phyloP scores from a whole-genome alignment of 2,329 filamentous ascomycete genomes.

The Phaeosphaeria sp. region DNA sequence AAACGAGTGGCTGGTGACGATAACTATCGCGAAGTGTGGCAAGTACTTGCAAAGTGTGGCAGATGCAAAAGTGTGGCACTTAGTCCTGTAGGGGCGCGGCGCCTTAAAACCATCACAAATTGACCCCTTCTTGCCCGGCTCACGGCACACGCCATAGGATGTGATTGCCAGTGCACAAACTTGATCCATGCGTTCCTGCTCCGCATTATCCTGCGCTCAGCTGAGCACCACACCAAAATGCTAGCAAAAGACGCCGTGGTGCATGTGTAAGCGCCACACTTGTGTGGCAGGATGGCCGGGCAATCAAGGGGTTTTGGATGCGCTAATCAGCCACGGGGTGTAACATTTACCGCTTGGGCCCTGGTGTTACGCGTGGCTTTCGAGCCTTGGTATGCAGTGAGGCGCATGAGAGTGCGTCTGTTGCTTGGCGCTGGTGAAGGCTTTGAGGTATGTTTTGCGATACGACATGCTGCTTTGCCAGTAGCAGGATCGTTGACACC shows the following conservation, averaged over 20 bases:
- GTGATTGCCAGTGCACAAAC: neutral
- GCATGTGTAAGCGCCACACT: slow-evolving; percentile 16
- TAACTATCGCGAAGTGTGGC: slow-evolving; percentile 1
- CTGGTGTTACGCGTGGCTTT: slow-evolving; percentile 22
- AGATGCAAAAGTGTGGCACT: slow-evolving; percentile 1
- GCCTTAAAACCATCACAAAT: neutral
- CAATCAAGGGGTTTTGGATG: neutral
- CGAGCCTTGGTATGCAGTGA: slow-evolving; percentile 23
- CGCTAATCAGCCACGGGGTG: slow-evolving; percentile 15
- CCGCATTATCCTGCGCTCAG: neutral
- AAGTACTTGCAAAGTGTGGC: slow-evolving; percentile 11
- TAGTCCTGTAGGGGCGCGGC: neutral
- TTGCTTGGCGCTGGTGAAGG: neutral
- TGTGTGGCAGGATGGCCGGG: slow-evolving; percentile 12
- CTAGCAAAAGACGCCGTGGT: neutral
- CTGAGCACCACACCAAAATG: neutral
- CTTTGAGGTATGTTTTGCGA: neutral
- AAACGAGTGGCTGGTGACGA: slow-evolving; percentile 19
- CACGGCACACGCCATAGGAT: neutral
- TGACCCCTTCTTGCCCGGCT: neutral
- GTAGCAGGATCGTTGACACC: too few species aligned
- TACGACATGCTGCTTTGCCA: too few species aligned
- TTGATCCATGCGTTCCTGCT: neutral
- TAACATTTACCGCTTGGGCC: slow-evolving; percentile 12
- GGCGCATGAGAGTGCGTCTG: slow-evolving; percentile 22